Conservation (phyloP, 805 yeast genomes). For the Metschnikowia reukaufii region DNA sequence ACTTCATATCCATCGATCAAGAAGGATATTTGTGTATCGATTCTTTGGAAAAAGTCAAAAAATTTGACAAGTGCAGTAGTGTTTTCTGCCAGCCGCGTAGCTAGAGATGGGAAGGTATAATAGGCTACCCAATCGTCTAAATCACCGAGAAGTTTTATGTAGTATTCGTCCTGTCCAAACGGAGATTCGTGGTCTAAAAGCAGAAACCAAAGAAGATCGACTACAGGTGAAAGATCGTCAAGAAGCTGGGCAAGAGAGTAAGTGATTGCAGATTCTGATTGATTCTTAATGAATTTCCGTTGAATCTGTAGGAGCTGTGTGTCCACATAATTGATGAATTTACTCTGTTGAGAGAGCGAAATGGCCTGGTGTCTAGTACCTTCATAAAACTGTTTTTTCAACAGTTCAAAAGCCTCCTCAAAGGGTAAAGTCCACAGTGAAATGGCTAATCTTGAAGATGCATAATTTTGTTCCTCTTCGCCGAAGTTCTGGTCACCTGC, state of each 20-base stretch:
- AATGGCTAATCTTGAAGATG: background rate
- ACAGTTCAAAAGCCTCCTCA: conserved; percentile 27
- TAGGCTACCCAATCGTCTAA: conserved; percentile 56
- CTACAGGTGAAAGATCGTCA: conserved; percentile 45
- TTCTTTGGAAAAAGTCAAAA: conserved; percentile 40
- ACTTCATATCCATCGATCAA: conserved; percentile 32
- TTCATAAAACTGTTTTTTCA: conserved; percentile 6
- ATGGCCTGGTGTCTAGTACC: conserved; percentile 10
- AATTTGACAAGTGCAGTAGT: conserved; percentile 14
- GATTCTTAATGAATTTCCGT: conserved; percentile 39
- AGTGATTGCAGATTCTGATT: conserved; percentile 17
- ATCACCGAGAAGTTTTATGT: conserved; percentile 65
- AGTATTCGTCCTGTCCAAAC: conserved; percentile 63
- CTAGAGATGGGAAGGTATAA: conserved; percentile 23
- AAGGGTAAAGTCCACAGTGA: conserved; percentile 24
- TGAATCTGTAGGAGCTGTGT: conserved; percentile 18
- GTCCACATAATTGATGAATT: conserved; percentile 28
- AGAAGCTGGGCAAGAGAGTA: conserved; percentile 37
- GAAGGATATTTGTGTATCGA: conserved; percentile 26
- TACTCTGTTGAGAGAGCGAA: conserved; percentile 49
- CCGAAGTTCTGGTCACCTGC: background rate
- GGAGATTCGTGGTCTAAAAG: conserved; percentile 30
- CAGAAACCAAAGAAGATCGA: conserved; percentile 65
- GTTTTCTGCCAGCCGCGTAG: conserved; percentile 1
- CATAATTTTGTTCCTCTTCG: background rate